Evolutionary conservation across 2,329 filamentous ascomycete species (phyloP), one percentile per base, ranked within the genome.

Genomic region (Penicillium sp.): DNA sequence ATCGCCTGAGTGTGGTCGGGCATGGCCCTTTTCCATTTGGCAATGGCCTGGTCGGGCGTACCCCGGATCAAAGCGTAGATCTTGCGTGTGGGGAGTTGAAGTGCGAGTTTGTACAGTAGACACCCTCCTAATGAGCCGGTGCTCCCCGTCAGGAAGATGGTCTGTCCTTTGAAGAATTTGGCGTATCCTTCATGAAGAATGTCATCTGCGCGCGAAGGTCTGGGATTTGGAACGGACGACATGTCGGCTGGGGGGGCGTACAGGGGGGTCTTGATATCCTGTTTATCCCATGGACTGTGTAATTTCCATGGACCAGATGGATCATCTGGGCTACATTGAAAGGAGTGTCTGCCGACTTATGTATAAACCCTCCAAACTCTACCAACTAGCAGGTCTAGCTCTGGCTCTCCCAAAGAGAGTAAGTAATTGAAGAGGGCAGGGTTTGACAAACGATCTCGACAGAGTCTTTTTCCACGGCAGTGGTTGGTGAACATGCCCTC

Each of bases 111-210:
- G 49, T 66, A 65, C 4, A 67, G 46, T 25, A 67, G 62, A 47
- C 63, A 65, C 26, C 64, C 64, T 9, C 65, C 65, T 9, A 64
- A 53, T 25, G 60, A 65, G 12, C 64, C 64, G 3, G 64, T 66
- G 18, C 59, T 58, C 24, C 64, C 64, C 0, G 64, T 66, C 9
- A 66, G 52, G 24, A 66, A 59, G 25, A 66, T 57, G 1, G 54
- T 59, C 32, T 66, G 62, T 9, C n/a, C 45, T 29, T 61, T 54
- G 5, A 62, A 66, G 9, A 45, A 36, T 5, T 49, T 56, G n/a
- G 49, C 47, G 52, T 66, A 66, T 8, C 63, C 63, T 13, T 49
- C 58, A 28, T 49, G 56, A 25, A 54, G 46, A 18, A 66, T 43
- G 11, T 57, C 50, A 2, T 61, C 58, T 4, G 49, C 45, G 11